phyloP scores from a whole-genome alignment of 805 yeast genomes.

The Kuraishia molischiana region DNA sequence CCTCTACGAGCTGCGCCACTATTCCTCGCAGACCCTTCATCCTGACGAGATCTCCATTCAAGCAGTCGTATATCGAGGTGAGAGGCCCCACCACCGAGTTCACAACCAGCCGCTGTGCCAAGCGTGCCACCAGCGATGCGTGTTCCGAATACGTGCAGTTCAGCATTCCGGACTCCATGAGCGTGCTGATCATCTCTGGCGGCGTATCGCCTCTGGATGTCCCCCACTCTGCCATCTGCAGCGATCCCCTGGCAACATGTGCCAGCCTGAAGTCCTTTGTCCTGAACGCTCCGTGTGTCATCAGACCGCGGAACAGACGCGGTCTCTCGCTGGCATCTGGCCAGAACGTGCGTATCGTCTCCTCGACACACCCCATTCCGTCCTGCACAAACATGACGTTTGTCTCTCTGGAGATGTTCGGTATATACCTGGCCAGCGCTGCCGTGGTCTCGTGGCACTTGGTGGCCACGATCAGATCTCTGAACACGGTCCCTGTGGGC shows the following conservation, averaged over 20 bases:
- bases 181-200: conserved; percentile 13
- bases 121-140: conserved; percentile 39
- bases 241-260: conserved; percentile 67
- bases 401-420: conserved; percentile 36
- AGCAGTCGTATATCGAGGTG: conserved; percentile 68
- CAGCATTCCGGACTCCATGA: conserved; percentile 16
- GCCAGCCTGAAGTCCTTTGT: conserved; percentile 29
- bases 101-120: conserved; percentile 66
- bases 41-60: conserved; percentile 62
- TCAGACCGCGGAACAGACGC: conserved; percentile 60
- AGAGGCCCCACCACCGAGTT: conserved; percentile 81
- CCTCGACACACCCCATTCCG: conserved; percentile 67
- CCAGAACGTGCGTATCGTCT: conserved; percentile 45
- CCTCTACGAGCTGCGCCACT: conserved; percentile 32
- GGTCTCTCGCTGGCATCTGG: conserved; percentile 38
- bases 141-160: conserved; percentile 21
- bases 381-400: conserved; percentile 70
- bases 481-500: conserved; percentile 1
- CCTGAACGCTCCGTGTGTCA: conserved; percentile 78
- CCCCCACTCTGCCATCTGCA: conserved; percentile 44
- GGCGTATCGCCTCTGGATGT: conserved; percentile 8
- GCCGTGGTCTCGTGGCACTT: conserved; percentile 65
- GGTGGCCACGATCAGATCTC: conserved; percentile 54
- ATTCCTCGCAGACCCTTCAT: conserved; percentile 24
- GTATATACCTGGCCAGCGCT: conserved; percentile 50